phyloP scores from a whole-genome alignment of 139 green algal species.

The Chlamydomonas applanata region DNA sequence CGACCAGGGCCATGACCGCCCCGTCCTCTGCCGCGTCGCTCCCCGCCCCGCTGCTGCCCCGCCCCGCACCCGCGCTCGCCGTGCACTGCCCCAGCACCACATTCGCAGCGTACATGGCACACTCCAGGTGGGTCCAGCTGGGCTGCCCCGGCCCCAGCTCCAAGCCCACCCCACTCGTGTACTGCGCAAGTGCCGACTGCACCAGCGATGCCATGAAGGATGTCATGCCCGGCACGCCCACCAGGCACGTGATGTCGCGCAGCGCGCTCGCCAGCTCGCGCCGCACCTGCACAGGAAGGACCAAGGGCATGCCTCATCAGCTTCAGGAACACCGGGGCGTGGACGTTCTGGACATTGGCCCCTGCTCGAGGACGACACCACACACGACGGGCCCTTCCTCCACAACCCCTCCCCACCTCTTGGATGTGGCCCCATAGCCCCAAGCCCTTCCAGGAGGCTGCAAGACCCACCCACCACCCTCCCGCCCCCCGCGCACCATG shows the following conservation, averaged over 20 bases:
- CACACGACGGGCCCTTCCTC: too few relatives aligned
- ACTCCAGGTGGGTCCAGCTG: constrained; percentile 39
- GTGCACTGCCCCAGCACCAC: constrained; percentile 42
- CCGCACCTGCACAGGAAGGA: constrained; percentile 41
- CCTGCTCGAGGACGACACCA: too few relatives aligned
- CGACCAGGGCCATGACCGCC: constrained; percentile 22
- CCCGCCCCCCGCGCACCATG: constrained; percentile 34
- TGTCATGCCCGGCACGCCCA: constrained; percentile 33
- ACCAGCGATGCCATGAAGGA: constrained; percentile 34
- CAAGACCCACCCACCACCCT: not conserved
- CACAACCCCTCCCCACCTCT: too few relatives aligned
- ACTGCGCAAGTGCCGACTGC: constrained; percentile 14
- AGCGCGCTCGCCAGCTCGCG: constrained; percentile 52
- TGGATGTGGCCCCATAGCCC: too few relatives aligned
- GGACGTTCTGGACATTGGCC: too few relatives aligned
- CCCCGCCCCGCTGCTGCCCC: constrained; percentile 5
- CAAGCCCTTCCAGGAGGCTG: not conserved
- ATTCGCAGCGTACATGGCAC: constrained; percentile 59
- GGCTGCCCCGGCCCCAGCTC: not conserved
- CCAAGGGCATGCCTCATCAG: too few relatives aligned
- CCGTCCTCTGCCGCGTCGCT: constrained; percentile 13
- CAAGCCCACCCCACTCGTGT: not conserved
- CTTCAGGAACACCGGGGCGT: too few relatives aligned
- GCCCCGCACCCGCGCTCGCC: too few relatives aligned
- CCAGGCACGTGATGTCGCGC: constrained; percentile 42